These are phyloP conservation scores for Pyropia haitanensis DNA, from an alignment of 23 red algal species.

Conservation along the genomic window DNA sequence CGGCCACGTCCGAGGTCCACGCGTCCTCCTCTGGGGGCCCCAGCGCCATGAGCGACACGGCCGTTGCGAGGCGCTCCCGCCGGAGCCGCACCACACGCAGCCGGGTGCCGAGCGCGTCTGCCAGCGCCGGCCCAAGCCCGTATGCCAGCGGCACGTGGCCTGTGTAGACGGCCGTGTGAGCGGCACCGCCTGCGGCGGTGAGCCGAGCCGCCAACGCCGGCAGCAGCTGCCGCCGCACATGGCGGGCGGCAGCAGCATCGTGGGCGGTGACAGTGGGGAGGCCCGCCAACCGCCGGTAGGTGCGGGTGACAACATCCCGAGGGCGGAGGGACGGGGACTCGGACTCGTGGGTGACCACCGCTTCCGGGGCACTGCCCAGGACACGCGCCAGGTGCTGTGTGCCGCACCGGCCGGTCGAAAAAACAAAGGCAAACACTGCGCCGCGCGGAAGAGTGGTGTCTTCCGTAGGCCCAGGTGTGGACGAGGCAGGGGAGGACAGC, in stretches of 20 bases:
- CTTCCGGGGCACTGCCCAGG: background rate
- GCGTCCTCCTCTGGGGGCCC: constrained; percentile 45
- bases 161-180: constrained; percentile 24
- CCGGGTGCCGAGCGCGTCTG: background rate
- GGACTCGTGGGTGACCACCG: constrained; percentile 49
- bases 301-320: constrained; percentile 9
- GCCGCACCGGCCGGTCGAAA: constrained; percentile 42
- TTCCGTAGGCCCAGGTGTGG: too few relatives aligned
- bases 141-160: constrained; percentile 58
- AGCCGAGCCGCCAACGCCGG: constrained; percentile 20
- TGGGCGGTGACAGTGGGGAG: constrained; percentile 1
- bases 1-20: constrained; percentile 12
- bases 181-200: background rate
- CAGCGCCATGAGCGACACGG: constrained; percentile 65
- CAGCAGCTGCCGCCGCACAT: constrained; percentile 12
- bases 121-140: constrained; percentile 23
- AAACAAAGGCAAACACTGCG: constrained; percentile 33
- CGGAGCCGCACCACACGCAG: constrained; percentile 43
- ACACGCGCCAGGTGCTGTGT: constrained; percentile 47
- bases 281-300: constrained; percentile 32
- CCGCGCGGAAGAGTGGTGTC: too few relatives aligned
- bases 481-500: too few relatives aligned
- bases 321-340: constrained; percentile 21
- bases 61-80: constrained; percentile 31
- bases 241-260: constrained; percentile 4